Conservation (phyloP, 2,329 filamentous ascomycete genomes). For the Botrytis medusae region DNA sequence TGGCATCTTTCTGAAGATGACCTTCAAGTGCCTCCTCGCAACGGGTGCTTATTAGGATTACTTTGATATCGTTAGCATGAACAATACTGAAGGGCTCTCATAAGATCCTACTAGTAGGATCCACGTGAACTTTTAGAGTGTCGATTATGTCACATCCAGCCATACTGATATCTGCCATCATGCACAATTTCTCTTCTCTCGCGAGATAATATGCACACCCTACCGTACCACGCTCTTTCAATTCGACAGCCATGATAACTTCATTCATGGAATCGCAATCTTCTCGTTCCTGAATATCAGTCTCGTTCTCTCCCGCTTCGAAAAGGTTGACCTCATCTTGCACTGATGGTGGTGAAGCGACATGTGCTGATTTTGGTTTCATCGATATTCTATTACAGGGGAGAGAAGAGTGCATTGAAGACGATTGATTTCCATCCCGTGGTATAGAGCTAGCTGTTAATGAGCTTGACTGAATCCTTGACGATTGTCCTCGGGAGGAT, state of each 20-base stretch:
- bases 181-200: constrained; percentile 65
- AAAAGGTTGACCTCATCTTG: constrained; percentile 25
- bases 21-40: constrained; percentile 40
- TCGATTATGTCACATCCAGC: constrained; percentile 70
- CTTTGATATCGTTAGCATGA: constrained; percentile 26
- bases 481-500: constrained; percentile 23
- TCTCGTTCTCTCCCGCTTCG: constrained; percentile 36
- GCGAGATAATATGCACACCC: constrained; percentile 84
- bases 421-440: constrained; percentile 26
- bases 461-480: constrained; percentile 27
- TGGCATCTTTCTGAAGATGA: constrained; percentile 37
- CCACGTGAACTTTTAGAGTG: constrained; percentile 54
- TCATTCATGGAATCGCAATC: constrained; percentile 59
- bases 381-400: constrained; percentile 31
- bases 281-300: constrained; percentile 39
- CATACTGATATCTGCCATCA: constrained; percentile 74
- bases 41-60: constrained; percentile 48
- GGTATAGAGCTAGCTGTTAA: constrained; percentile 27
- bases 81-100: no score
- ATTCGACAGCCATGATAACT: constrained; percentile 76
- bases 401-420: constrained; percentile 26
- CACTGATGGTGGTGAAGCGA: constrained; percentile 8
- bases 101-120: constrained; percentile 47
- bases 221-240: constrained; percentile 67
- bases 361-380: constrained; percentile 23